A percentile compares a stretch with the other conserved stretches of the same genome.
phyloP scores from a whole-genome alignment of 2,329 filamentous ascomycete genomes.

The Sclerotinia trifoliorum region DNA sequence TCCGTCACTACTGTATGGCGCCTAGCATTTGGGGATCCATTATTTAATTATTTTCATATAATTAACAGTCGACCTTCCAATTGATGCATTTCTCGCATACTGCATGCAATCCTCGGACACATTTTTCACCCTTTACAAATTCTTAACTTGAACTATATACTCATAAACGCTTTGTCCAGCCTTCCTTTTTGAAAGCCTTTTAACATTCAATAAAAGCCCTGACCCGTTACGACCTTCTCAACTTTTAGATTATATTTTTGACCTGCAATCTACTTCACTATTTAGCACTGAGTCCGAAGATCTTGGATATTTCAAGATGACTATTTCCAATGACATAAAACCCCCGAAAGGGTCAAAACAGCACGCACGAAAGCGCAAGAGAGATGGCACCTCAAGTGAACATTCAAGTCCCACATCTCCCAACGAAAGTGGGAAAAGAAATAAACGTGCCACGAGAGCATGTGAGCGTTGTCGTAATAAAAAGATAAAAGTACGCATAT shows the following conservation, averaged over 20 bases:
- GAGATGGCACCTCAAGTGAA: not conserved
- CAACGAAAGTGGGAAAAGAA: not conserved
- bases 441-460: conserved; percentile 16
- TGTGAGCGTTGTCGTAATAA: conserved; percentile 19
- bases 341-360: not conserved
- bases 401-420: not conserved
- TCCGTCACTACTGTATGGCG: conserved; percentile 1
- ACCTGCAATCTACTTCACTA: not conserved
- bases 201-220: not conserved
- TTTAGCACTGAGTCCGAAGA: not conserved
- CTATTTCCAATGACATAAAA: not conserved
- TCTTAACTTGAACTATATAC: not conserved
- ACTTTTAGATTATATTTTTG: not conserved
- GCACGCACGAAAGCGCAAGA: conserved; percentile 11
- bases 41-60: conserved; percentile 15
- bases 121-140: not conserved
- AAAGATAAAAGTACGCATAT: conserved; percentile 13
- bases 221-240: not conserved
- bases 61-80: conserved; percentile 1
- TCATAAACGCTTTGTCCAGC: not conserved
- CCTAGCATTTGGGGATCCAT: not conserved
- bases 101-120: not conserved
- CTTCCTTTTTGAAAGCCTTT: not conserved
- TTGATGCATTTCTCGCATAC: not conserved
- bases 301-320: conserved; percentile 1